Conservation (phyloP, 306 rosid genomes). For the Sicyos edulis region DNA sequence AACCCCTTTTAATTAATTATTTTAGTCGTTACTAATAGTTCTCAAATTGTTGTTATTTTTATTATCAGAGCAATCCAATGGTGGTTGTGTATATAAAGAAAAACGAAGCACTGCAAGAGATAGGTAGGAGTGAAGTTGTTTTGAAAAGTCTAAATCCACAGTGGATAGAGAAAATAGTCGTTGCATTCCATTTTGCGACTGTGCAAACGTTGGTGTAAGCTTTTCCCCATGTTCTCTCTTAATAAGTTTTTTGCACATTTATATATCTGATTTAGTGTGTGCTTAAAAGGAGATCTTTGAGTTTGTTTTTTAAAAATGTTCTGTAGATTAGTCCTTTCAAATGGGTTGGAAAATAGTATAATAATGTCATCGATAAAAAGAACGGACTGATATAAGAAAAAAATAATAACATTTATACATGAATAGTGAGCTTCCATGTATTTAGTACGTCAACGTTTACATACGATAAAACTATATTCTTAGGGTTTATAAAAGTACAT, state of each 20-base stretch:
- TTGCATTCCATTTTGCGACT: slow-evolving; percentile 69
- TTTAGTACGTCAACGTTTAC: too few species aligned
- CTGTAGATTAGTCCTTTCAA: too few species aligned
- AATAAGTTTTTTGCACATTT: neutral
- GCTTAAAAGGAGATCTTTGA: neutral
- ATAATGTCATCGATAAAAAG: too few species aligned
- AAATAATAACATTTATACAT: too few species aligned
- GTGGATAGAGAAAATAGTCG: slow-evolving; percentile 62
- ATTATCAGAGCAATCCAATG: slow-evolving; percentile 73
- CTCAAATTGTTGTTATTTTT: neutral
- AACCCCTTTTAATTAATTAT: neutral
- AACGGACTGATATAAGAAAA: too few species aligned
- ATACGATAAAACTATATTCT: too few species aligned
- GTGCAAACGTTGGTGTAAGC: slow-evolving; percentile 72
- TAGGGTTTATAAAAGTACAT: too few species aligned
- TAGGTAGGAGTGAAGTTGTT: slow-evolving; percentile 82
- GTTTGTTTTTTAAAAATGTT: neutral
- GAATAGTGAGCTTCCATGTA: too few species aligned
- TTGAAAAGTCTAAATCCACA: slow-evolving; percentile 55
- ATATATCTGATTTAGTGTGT: neutral
- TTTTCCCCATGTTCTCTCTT: neutral
- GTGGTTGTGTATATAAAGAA: slow-evolving; percentile 45
- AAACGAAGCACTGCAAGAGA: slow-evolving; percentile 54
- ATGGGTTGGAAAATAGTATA: too few species aligned
- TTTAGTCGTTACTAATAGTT: neutral